These are phyloP conservation scores for Aspergillus sclerotiicarbonarius DNA, from an alignment of 495 filamentous ascomycete genomes.

Conservation along the genomic window DNA sequence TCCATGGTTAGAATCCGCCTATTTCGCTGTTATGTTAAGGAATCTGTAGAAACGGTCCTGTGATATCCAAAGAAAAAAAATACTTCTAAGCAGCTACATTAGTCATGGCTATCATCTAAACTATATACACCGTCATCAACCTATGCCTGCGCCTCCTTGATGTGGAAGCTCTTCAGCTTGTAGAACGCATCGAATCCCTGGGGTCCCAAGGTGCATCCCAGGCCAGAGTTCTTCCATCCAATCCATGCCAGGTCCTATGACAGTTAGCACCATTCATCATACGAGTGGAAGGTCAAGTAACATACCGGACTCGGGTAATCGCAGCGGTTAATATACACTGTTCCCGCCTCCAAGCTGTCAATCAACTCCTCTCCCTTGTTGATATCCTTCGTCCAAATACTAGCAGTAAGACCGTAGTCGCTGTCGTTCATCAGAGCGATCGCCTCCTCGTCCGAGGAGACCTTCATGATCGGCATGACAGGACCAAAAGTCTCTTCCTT, in stretches of 20 bases:
- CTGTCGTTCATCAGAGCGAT: slow-evolving; percentile 90
- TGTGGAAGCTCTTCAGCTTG: slow-evolving; percentile 92
- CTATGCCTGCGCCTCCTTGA: slow-evolving; percentile 59
- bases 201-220: slow-evolving; percentile 82
- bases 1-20: too few species aligned
- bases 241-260: slow-evolving; percentile 92
- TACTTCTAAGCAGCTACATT: too few species aligned
- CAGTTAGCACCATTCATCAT: slow-evolving; percentile 18
- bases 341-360: slow-evolving; percentile 85
- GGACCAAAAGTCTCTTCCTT: slow-evolving; percentile 96
- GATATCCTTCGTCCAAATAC: slow-evolving; percentile 94
- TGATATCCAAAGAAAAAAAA: too few species aligned
- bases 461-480: slow-evolving; percentile 91
- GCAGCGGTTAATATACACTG: slow-evolving; percentile 92
- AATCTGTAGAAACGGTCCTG: too few species aligned
- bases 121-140: background rate
- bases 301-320: slow-evolving; percentile 91
- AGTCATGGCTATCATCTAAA: background rate
- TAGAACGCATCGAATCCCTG: slow-evolving; percentile 94
- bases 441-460: slow-evolving; percentile 78
- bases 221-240: slow-evolving; percentile 95
- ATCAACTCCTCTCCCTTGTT: slow-evolving; percentile 71
- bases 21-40: too few species aligned
- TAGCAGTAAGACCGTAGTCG: slow-evolving; percentile 92
- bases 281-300: slow-evolving; percentile 20